Evolutionary conservation across 371 early-diverging fungal genomes (phyloP).

Genomic region (Capniomyces stellatus): DNA sequence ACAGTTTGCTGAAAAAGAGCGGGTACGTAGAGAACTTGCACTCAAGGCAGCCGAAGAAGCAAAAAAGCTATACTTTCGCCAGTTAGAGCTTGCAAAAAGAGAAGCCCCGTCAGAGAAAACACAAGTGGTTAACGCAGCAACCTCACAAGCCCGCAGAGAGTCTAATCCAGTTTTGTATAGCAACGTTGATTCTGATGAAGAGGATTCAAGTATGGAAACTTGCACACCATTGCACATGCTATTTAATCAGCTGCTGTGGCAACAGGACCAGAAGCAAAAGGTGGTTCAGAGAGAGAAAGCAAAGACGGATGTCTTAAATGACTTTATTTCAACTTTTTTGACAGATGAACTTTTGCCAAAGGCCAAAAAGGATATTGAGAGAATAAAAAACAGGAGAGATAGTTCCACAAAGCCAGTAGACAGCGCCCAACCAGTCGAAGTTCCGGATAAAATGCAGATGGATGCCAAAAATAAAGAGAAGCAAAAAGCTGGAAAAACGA

Average conservation of each 20-base stretch:
- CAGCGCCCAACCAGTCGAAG: not conserved
- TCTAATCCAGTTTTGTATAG: no score
- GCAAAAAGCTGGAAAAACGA: not conserved
- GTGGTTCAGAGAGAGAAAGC: not conserved
- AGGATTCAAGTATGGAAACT: not conserved
- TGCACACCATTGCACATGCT: not conserved
- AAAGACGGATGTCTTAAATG: not conserved
- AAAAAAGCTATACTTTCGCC: not conserved
- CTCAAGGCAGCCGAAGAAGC: not conserved
- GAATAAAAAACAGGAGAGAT: not conserved
- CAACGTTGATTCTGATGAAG: not conserved
- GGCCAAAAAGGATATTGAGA: not conserved
- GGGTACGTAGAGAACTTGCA: not conserved
- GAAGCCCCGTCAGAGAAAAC: not conserved
- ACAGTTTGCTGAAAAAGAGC: not conserved
- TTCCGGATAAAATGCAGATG: not conserved
- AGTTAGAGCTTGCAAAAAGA: not conserved
- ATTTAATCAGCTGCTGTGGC: not conserved
- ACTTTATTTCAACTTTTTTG: not conserved
- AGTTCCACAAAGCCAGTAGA: not conserved
- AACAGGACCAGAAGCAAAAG: not conserved
- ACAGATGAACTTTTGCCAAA: not conserved
- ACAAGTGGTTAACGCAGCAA: not conserved
- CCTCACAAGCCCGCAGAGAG: not conserved
- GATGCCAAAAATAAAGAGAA: not conserved